phyloP scores from a whole-genome alignment of 768 basidiomycete species.

The Boletus vinaceobasis region DNA sequence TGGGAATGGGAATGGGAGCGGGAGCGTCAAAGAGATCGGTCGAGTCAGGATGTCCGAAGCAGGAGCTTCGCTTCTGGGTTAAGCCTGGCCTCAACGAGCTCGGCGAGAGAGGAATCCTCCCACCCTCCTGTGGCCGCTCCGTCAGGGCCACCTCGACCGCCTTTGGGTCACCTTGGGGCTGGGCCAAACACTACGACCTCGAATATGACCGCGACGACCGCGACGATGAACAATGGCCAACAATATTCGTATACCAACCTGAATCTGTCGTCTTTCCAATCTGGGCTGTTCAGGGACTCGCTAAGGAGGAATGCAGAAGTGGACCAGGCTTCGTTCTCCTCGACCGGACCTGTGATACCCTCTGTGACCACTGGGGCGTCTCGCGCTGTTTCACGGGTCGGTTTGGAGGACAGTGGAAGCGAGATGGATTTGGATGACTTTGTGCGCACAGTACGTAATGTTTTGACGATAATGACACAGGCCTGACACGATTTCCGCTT shows the following conservation, averaged over 20 bases:
- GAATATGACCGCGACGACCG: neutral
- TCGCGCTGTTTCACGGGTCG: constrained; percentile 9
- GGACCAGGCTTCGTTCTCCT: constrained; percentile 16
- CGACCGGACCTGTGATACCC: constrained; percentile 4
- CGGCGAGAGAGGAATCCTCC: constrained; percentile 16
- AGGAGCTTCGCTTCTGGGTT: constrained; percentile 13
- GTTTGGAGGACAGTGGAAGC: constrained; percentile 26
- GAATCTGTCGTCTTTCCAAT: constrained; percentile 31
- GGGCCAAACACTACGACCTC: neutral
- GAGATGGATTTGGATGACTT: constrained; percentile 27
- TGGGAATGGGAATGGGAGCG: constrained; percentile 24
- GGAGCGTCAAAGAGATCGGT: constrained; percentile 16
- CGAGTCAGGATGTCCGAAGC: constrained; percentile 14
- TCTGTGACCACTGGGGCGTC: constrained; percentile 7
- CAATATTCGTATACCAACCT: constrained; percentile 29
- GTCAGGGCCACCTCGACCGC: constrained; percentile 1
- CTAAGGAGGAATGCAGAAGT: constrained; percentile 26
- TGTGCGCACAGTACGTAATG: constrained; percentile 10
- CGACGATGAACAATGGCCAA: constrained; percentile 10
- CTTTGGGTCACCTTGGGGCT: constrained; percentile 7
- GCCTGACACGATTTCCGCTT: constrained; percentile 4
- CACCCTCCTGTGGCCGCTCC: neutral
- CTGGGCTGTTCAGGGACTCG: constrained; percentile 33
- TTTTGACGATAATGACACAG: neutral
- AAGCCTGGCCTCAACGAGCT: constrained; percentile 13